phyloP scores from a whole-genome alignment of 1,284 basidiomycete species.

The Omphalotus olearius region DNA sequence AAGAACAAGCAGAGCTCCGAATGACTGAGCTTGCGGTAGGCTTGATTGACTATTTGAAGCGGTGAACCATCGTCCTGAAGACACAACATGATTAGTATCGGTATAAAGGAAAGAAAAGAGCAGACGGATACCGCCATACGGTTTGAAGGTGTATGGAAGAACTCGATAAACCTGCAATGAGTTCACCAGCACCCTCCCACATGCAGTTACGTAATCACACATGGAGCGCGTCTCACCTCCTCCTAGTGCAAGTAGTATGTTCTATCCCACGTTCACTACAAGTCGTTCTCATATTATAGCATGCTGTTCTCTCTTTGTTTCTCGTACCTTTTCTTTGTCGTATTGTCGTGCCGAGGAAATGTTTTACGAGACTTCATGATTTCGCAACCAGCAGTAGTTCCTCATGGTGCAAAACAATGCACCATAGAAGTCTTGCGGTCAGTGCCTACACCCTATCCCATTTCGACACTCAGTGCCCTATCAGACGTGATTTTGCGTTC shows the following conservation, averaged over 20 bases:
- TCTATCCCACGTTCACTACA: too few relatives aligned
- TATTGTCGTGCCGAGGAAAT: conserved; percentile 11
- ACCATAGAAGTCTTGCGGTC: conserved; percentile 63
- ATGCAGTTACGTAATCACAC: neutral
- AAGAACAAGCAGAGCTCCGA: conserved; percentile 71
- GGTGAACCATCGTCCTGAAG: conserved; percentile 32
- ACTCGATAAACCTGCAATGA: neutral
- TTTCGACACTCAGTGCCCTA: neutral
- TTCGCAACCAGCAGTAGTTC: conserved; percentile 62
- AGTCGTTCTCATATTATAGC: too few relatives aligned
- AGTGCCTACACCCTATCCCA: conserved; percentile 21
- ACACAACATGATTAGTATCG: conserved; percentile 8
- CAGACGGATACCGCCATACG: conserved; percentile 21
- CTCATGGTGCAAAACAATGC: conserved; percentile 53
- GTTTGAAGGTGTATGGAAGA: neutral
- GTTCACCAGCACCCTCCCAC: neutral
- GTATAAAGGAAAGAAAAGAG: neutral
- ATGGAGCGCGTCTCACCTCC: neutral
- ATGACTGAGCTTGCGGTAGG: conserved; percentile 64
- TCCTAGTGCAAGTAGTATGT: too few relatives aligned
- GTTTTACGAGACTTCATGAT: conserved; percentile 51
- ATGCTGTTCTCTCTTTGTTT: conserved; percentile 6
- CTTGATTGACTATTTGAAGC: conserved; percentile 49
- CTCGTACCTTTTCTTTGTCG: conserved; percentile 12
- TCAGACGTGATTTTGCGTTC: conserved; percentile 65